Percentiles rank a stretch among this genome's conserved stretches.
Evolutionary conservation across 108 stramenopile genomes (phyloP).

Genomic region (Schizochytrium sp.): DNA sequence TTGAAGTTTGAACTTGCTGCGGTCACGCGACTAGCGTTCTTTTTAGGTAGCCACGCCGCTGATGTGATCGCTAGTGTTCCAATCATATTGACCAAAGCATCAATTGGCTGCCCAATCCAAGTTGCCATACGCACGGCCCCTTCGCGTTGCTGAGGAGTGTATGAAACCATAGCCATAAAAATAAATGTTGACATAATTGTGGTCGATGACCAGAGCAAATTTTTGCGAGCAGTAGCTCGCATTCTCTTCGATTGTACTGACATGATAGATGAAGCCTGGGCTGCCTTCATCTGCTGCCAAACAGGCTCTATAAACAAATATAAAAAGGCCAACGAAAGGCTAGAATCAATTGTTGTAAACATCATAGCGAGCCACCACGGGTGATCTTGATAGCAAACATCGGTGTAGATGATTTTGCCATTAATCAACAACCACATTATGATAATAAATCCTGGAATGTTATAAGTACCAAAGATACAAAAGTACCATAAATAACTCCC

Average conservation of each 20-base stretch:
- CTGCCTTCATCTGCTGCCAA: neutral
- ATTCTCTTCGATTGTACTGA: neutral
- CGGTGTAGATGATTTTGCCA: neutral
- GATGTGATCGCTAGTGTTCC: neutral
- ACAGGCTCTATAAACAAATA: slow-evolving; percentile 17
- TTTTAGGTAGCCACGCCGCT: neutral
- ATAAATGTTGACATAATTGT: neutral
- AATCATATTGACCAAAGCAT: neutral
- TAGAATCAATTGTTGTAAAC: neutral
- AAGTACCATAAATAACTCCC: neutral
- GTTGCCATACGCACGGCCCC: neutral
- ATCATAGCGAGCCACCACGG: neutral
- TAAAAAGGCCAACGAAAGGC: neutral
- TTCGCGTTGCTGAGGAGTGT: neutral
- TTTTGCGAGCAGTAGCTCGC: neutral
- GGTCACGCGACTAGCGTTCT: neutral
- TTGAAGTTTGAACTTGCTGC: neutral
- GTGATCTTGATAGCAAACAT: slow-evolving; percentile 30
- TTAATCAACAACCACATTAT: slow-evolving; percentile 7
- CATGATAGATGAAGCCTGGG: neutral
- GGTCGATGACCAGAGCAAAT: neutral
- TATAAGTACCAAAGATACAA: neutral
- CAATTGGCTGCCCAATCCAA: neutral
- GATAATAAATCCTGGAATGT: neutral
- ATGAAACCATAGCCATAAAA: neutral